Base-by-base conservation (phyloP, 2,329 filamentous ascomycete species). In the Leptographium flavum region DNA sequence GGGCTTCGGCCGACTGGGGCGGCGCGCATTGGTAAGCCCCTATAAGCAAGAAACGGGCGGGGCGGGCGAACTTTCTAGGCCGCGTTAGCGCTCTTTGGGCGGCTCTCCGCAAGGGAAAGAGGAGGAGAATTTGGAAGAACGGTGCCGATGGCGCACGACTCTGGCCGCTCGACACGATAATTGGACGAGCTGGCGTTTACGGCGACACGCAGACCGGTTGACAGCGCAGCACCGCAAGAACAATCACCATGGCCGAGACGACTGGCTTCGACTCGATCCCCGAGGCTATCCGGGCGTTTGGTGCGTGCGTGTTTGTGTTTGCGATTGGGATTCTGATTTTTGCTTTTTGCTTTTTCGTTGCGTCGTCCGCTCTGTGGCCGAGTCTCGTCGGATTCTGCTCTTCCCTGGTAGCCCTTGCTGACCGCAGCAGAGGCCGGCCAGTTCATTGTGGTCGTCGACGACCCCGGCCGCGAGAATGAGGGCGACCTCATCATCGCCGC, bases 401-500 rank as follows among this genome's bases (percentile, higher is more conserved):
- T 19, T n/a, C 14, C 8, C 4, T 4, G 19, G 3, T 11, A 31
- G 4, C 2, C 11, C 19, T 9, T 17, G n/a, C 27, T 40, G 37
- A 39, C 41, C 21, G 13, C 28, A 3, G 21, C 40, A 52, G 50
- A 45, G 42, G 23, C 48, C 39, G 50, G 42, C 47, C 81, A 96
- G 60, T 96, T 96, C 73, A 82, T 98, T 60, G 79, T 98, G 50
- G 90, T 95, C 32, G 85, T 98, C 58, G 92, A 98, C 69, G 84
- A 86, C 54, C 79, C 87, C 52, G 77, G 81, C 50, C 88, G 92
- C 63, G 92, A 98, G 65, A 98, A 98, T 63, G 92, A 98, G 73
- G 92, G 88, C 63, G 92, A 98, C 67, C 77, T 98, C 41, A 95
- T 96, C 64, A 93, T 96, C 59, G 86, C 92, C 53, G 90, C 87